phyloP scores from a whole-genome alignment of 1,284 basidiomycete genomes.

The Cutaneotrichosporon spelunceum region DNA sequence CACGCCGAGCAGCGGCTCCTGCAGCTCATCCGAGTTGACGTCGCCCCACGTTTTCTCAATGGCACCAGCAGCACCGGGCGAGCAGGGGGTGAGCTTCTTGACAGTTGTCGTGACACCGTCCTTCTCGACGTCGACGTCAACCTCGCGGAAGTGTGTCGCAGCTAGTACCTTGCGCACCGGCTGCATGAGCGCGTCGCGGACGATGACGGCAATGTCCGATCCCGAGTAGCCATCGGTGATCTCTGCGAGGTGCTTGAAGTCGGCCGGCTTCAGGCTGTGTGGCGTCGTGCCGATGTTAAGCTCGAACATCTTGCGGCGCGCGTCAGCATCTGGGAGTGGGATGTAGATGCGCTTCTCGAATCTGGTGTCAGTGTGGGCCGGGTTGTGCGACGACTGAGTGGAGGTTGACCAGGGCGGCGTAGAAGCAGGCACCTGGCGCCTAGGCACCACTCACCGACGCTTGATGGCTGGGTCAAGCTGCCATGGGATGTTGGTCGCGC shows the following conservation, averaged over 20 bases:
- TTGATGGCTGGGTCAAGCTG: slow-evolving; percentile 97
- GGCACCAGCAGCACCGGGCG: slow-evolving; percentile 82
- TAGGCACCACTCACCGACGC: slow-evolving; percentile 63
- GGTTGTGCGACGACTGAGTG: too few species aligned
- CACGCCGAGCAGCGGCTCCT: slow-evolving; percentile 75
- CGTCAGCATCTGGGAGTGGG: slow-evolving; percentile 88
- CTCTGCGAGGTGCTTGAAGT: slow-evolving; percentile 78
- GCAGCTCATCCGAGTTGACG: slow-evolving; percentile 80
- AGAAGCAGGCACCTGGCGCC: too few species aligned
- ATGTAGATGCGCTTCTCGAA: slow-evolving; percentile 99
- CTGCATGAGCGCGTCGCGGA: slow-evolving; percentile 97
- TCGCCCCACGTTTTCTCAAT: slow-evolving; percentile 92
- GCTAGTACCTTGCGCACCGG: slow-evolving; percentile 93
- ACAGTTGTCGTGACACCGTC: slow-evolving; percentile 55
- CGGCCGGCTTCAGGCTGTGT: slow-evolving; percentile 72
- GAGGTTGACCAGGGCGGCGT: too few species aligned
- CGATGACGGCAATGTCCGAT: slow-evolving; percentile 91
- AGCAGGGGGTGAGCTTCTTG: slow-evolving; percentile 75
- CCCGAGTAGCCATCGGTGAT: slow-evolving; percentile 93
- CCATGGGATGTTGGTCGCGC: slow-evolving; percentile 98
- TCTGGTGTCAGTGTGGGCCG: slow-evolving; percentile 51
- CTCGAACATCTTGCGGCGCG: slow-evolving; percentile 94
- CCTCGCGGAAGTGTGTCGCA: slow-evolving; percentile 87
- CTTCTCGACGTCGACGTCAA: slow-evolving; percentile 48
- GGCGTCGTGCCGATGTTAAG: slow-evolving; percentile 93